Conservation (phyloP, 2,329 filamentous ascomycete genomes). For the Lizonia empirigonia region DNA sequence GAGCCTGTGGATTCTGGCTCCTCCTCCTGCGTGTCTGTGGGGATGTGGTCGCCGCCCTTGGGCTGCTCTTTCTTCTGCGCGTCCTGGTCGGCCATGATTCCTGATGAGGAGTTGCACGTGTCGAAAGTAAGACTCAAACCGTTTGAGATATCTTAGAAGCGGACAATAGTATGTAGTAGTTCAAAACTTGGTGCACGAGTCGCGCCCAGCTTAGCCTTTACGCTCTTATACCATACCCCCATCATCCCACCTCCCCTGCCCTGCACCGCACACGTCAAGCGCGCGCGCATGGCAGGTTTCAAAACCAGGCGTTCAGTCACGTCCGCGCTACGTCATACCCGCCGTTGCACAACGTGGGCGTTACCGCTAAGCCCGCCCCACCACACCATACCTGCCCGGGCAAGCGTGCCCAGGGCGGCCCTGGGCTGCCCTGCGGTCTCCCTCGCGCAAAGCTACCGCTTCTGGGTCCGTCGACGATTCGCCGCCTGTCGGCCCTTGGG, state of each 20-base stretch:
- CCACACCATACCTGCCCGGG: neutral
- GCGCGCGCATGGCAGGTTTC: neutral
- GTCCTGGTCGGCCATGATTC: constrained; percentile 22
- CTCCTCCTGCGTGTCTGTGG: constrained; percentile 23
- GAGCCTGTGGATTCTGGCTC: constrained; percentile 29
- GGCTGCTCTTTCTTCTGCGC: constrained; percentile 19
- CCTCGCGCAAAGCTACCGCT: too few species aligned
- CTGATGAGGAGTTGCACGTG: too few species aligned
- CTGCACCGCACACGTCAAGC: neutral
- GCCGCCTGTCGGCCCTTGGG: too few species aligned
- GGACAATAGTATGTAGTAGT: too few species aligned
- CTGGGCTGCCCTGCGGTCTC: too few species aligned
- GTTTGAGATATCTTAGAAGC: neutral
- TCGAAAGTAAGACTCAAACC: too few species aligned
- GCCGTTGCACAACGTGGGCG: neutral
- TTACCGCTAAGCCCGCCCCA: neutral
- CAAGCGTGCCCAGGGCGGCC: too few species aligned
- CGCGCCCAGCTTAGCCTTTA: neutral
- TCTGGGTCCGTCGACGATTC: too few species aligned
- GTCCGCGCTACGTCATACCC: neutral
- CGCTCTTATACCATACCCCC: neutral
- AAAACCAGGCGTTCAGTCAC: neutral
- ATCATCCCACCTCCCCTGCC: neutral
- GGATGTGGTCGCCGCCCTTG: constrained; percentile 38
- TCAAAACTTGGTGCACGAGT: too few species aligned